These are phyloP conservation scores for Hexamita inflata DNA, from an alignment of 208 protist genomes.

Conservation along the genomic window DNA sequence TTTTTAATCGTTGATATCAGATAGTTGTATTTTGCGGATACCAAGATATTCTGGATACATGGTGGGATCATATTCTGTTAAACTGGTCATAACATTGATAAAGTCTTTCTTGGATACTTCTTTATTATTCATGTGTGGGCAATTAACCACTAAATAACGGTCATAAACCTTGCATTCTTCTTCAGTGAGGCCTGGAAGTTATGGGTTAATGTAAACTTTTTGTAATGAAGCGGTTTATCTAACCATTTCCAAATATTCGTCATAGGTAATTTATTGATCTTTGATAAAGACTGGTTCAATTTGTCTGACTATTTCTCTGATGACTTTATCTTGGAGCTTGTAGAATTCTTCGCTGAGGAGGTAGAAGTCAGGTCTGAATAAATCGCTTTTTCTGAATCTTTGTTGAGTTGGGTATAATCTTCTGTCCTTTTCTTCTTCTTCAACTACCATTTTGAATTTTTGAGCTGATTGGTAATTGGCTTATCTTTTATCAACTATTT, in stretches of 20 bases:
- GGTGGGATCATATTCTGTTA: slow-evolving; percentile 8
- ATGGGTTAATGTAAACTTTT: neutral
- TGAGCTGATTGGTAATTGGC: neutral
- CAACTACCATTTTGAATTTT: too few relatives aligned
- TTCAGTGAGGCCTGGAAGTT: slow-evolving; percentile 7
- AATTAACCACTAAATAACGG: neutral
- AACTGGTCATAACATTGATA: neutral
- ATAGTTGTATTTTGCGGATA: neutral
- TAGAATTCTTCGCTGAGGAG: neutral
- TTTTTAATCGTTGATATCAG: too few relatives aligned
- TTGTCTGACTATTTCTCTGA: neutral
- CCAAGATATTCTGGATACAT: neutral
- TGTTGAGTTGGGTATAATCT: neutral
- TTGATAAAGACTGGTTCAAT: neutral
- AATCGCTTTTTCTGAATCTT: neutral
- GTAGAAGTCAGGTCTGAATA: slow-evolving; percentile 22
- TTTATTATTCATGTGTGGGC: slow-evolving; percentile 17
- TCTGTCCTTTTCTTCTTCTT: neutral
- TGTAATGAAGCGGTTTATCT: too few relatives aligned
- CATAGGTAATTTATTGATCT: neutral
- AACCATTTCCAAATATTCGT: too few relatives aligned
- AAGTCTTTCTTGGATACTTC: slow-evolving; percentile 11
- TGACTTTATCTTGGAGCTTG: neutral
- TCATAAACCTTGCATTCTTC: neutral
- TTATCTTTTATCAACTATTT: neutral